phyloP scores from a whole-genome alignment of 1,284 basidiomycete genomes.

The Flammula alnicola region DNA sequence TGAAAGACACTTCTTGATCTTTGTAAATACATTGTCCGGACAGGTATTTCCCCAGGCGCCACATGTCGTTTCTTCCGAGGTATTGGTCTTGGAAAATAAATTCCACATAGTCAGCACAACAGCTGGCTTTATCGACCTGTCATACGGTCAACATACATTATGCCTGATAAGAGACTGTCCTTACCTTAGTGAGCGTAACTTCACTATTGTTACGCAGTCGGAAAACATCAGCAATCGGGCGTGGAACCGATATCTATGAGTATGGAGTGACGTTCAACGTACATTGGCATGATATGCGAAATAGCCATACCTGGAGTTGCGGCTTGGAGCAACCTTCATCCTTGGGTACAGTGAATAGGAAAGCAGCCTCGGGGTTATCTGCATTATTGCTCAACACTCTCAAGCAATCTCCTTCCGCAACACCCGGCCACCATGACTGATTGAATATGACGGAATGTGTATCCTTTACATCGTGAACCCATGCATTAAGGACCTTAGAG shows the following conservation, averaged over 20 bases:
- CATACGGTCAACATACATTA: constrained; percentile 13
- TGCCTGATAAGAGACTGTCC: background rate
- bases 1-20: constrained; percentile 76
- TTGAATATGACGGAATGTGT: constrained; percentile 66
- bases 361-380: constrained; percentile 50
- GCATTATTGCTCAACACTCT: constrained; percentile 52
- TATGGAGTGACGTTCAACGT: background rate
- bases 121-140: constrained; percentile 69
- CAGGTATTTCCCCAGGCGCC: constrained; percentile 80
- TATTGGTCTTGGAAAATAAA: constrained; percentile 93
- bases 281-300: constrained; percentile 1
- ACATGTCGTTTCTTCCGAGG: constrained; percentile 92
- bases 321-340: constrained; percentile 64
- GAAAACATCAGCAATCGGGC: constrained; percentile 70
- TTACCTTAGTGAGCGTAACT: constrained; percentile 70
- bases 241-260: constrained; percentile 71
- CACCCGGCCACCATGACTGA: constrained; percentile 74
- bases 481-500: constrained; percentile 61
- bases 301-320: constrained; percentile 61
- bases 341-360: constrained; percentile 67
- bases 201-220: constrained; percentile 73
- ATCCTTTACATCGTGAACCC: constrained; percentile 77
- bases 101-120: constrained; percentile 83
- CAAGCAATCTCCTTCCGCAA: constrained; percentile 73
- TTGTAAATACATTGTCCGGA: constrained; percentile 77